These are phyloP conservation scores for Diversispora epigaea DNA, from an alignment of 192 early-diverging fungal genomes.

Conservation along the genomic window DNA sequence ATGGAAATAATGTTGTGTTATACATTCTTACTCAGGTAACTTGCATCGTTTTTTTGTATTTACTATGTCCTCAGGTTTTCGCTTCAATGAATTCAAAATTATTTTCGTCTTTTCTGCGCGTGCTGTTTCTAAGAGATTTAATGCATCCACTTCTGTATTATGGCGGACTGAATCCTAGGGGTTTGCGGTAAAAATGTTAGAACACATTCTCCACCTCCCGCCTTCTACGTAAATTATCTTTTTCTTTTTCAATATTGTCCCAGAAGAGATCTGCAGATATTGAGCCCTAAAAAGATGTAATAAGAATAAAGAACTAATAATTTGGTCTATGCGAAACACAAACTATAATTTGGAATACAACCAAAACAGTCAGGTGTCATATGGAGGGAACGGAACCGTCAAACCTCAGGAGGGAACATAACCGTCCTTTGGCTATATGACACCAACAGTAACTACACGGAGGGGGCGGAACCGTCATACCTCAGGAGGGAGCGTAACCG, in stretches of 20 bases:
- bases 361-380: neutral
- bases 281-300: slow-evolving; percentile 1
- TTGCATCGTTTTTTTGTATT: no score
- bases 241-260: slow-evolving; percentile 8
- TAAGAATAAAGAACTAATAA: neutral
- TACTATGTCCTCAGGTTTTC: neutral
- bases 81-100: neutral
- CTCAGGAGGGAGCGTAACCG: neutral
- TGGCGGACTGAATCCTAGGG: neutral
- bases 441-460: neutral
- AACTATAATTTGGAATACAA: neutral
- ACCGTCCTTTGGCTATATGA: slow-evolving; percentile 1
- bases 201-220: neutral
- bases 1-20: neutral
- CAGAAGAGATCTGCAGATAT: neutral
- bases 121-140: neutral
- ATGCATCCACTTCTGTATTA: neutral
- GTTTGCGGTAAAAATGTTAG: neutral
- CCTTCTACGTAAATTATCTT: neutral
- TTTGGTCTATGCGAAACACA: neutral
- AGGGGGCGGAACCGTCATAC: neutral
- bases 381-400: neutral
- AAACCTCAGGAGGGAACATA: neutral
- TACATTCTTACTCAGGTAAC: neutral
- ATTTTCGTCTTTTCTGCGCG: neutral